Conservation (phyloP, 306 rosid species). For the Trifolium pratense region DNA sequence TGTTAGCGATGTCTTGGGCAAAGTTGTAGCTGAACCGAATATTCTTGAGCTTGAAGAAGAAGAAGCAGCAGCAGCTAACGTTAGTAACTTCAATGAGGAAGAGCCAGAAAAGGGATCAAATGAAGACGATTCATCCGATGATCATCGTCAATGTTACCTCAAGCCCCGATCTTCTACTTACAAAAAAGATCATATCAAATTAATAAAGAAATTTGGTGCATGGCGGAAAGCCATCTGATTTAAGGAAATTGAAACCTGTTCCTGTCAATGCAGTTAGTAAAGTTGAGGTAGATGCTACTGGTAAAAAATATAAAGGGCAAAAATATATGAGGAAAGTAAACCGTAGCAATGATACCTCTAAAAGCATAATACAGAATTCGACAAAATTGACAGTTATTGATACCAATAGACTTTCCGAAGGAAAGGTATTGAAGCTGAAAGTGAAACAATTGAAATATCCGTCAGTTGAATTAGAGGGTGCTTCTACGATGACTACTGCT, state of each 20-base stretch:
- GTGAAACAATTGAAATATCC: neutral
- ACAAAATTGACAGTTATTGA: conserved; percentile 50
- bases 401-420: conserved; percentile 15
- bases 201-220: conserved; percentile 49
- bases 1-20: neutral
- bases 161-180: conserved; percentile 2
- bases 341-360: conserved; percentile 30
- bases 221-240: neutral
- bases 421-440: neutral
- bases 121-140: neutral
- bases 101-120: conserved; percentile 42
- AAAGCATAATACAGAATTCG: conserved; percentile 38
- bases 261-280: neutral
- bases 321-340: conserved; percentile 50
- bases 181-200: conserved; percentile 41
- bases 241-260: neutral
- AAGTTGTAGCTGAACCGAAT: neutral
- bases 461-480: neutral
- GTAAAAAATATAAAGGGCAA: neutral
- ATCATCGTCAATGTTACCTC: conserved; percentile 9
- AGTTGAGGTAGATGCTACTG: neutral
- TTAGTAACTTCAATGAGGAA: conserved; percentile 46
- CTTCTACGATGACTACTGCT: neutral
- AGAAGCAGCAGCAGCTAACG: conserved; percentile 50
- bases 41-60: conserved; percentile 67